Conservation (phyloP, 345 rosid genomes). For the Gossypium arboreum region DNA sequence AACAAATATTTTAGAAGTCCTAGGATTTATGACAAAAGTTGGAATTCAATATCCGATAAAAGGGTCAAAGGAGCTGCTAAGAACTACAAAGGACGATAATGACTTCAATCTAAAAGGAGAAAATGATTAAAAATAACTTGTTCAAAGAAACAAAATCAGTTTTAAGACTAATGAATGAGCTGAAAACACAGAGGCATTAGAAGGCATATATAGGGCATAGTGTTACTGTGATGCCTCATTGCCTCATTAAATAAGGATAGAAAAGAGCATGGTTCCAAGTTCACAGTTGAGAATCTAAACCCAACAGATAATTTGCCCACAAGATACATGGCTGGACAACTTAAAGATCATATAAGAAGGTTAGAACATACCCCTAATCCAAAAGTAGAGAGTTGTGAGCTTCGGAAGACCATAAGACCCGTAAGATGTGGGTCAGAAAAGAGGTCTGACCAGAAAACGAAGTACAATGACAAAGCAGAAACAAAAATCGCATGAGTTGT, state of each 20-base stretch:
- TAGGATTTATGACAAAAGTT: not conserved
- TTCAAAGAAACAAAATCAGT: not conserved
- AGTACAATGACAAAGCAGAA: constrained; percentile 56
- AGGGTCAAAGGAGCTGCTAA: not conserved
- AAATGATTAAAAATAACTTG: not conserved
- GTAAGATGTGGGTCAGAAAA: constrained; percentile 45
- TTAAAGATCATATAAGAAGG: constrained; percentile 3
- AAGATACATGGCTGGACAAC: not conserved
- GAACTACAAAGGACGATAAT: not conserved
- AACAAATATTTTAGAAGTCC: not conserved
- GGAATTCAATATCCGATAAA: not conserved
- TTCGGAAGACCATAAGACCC: constrained; percentile 50
- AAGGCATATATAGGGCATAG: not conserved
- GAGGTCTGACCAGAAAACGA: constrained; percentile 72
- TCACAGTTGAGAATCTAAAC: not conserved
- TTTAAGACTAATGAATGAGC: not conserved
- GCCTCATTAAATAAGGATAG: not conserved
- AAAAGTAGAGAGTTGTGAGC: constrained; percentile 64
- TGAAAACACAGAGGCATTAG: constrained; percentile 10
- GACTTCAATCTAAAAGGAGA: not conserved
- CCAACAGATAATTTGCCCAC: not conserved
- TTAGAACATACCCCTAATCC: constrained; percentile 59
- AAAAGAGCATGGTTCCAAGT: not conserved
- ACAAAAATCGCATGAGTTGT: constrained; percentile 68
- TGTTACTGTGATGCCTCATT: not conserved